These are phyloP conservation scores for Plenodomus biglobosus DNA, from an alignment of 2,329 filamentous ascomycete genomes.

Conservation along the genomic window DNA sequence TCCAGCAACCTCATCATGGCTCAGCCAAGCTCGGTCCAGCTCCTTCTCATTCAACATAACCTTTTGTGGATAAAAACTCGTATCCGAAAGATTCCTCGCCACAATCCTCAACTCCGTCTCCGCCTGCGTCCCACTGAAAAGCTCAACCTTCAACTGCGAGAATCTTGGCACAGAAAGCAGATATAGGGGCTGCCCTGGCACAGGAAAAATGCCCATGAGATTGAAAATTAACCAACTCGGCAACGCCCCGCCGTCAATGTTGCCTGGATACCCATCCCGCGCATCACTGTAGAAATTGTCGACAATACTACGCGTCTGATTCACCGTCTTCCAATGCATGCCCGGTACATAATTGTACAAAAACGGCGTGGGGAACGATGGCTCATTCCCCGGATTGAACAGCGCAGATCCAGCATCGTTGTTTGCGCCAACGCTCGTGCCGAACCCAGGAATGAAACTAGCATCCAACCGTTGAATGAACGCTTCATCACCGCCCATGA, in stretches of 20 bases:
- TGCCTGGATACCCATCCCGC: slow-evolving; percentile 43
- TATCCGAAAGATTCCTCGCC: slow-evolving; percentile 4
- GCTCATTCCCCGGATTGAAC: slow-evolving; percentile 34
- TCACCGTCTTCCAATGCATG: slow-evolving; percentile 10
- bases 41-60: slow-evolving; percentile 5
- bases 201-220: slow-evolving; percentile 48
- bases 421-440: slow-evolving; percentile 12
- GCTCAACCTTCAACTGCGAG: slow-evolving; percentile 3
- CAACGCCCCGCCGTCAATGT: slow-evolving; percentile 47
- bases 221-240: slow-evolving; percentile 51
- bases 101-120: slow-evolving; percentile 5
- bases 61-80: slow-evolving; percentile 6
- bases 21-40: slow-evolving; percentile 5
- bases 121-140: slow-evolving; percentile 5
- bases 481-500: slow-evolving; percentile 38
- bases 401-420: slow-evolving; percentile 14
- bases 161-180: slow-evolving; percentile 46
- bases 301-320: slow-evolving; percentile 31
- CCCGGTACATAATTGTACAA: slow-evolving; percentile 12
- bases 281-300: slow-evolving; percentile 36
- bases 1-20: slow-evolving; percentile 3
- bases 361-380: slow-evolving; percentile 29
- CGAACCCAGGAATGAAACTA: slow-evolving; percentile 43
- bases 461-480: slow-evolving; percentile 46
- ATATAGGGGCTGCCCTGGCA: slow-evolving; percentile 47